Base-by-base conservation (phyloP, 371 early-diverging fungal genomes). In the Coemansia sp. region DNA sequence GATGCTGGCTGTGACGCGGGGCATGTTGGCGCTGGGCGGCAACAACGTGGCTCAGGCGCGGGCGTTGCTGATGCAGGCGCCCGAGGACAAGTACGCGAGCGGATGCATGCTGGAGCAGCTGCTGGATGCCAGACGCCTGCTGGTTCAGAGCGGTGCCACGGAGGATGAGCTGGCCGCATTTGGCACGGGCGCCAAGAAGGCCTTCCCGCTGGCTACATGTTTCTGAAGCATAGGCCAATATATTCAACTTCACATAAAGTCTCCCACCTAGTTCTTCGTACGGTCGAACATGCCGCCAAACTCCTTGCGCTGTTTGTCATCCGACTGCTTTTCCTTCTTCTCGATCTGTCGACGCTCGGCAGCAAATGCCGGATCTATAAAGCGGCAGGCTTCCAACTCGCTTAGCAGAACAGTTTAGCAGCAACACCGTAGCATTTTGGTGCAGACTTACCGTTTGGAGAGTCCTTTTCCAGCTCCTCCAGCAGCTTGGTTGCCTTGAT, bases 241-340 rank as follows among this genome's bases (percentile, higher is more conserved):
- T 45, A 20, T 20, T 45, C 20, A n/a, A 7, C n/a, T 20, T 9
- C 20, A 45, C 16, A 45, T 38, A 43, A 45, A 8, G 16, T 45
- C 8, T n/a, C 16, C 16, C 8, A 9, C n/a, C 12, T n/a, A 43
- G 26, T 58, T 16, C 30, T 60, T 70, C 20, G 59, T 56, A 14
- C 76, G 72, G 57, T 70, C 66, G 53, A 75, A 75, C 76, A 75
- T 75, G 49, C 76, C 76, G 0, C 52, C 63, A 45, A 75, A 50
- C 48, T 66, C 65, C 61, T 62, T 56, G 55, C 66, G 70, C 76
- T 70, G 70, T 63, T 75, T 75, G 50, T 14, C 33, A 9, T 66
- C 67, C 6, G 70, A 63, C 51, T 66, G 59, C 54, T 60, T 70
- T n/a, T 75, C 76, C 60, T 54, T 66, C 55, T 41, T 31, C 31